These are phyloP conservation scores for Dovyalis caffra DNA, from an alignment of 345 rosid species.

Conservation along the genomic window DNA sequence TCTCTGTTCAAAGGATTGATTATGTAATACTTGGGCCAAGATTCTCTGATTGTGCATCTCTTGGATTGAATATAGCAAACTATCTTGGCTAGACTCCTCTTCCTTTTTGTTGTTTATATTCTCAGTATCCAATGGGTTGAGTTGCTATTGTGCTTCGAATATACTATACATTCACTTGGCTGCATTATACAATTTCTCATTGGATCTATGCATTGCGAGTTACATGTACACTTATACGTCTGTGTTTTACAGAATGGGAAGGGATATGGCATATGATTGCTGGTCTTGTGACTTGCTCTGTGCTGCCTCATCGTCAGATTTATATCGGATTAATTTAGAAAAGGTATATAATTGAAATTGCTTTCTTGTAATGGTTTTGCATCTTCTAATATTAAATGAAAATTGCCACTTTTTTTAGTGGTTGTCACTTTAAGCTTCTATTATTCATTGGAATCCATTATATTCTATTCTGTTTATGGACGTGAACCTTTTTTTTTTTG, in stretches of 20 bases:
- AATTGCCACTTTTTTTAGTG: no score
- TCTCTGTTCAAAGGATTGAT: neutral
- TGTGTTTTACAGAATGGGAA: conserved; percentile 72
- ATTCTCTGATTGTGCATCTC: neutral
- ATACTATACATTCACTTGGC: neutral
- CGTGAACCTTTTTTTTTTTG: no score
- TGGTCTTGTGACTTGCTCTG: conserved; percentile 98
- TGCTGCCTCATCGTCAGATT: conserved; percentile 94
- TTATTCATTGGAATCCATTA: no score
- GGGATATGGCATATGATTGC: conserved; percentile 74
- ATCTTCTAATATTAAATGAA: no score
- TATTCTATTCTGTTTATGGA: no score
- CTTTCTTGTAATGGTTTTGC: neutral
- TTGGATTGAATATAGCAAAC: neutral
- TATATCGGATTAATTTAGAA: conserved; percentile 90
- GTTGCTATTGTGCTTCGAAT: neutral
- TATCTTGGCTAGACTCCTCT: neutral
- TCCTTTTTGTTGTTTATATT: neutral
- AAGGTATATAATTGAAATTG: conserved; percentile 46
- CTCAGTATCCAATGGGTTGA: neutral
- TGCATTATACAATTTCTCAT: neutral
- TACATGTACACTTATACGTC: neutral
- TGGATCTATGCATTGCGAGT: neutral
- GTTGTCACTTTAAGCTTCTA: neutral
- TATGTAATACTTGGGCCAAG: neutral